phyloP scores from a whole-genome alignment of 139 green algal genomes.

The Yamagishiella unicocca region DNA sequence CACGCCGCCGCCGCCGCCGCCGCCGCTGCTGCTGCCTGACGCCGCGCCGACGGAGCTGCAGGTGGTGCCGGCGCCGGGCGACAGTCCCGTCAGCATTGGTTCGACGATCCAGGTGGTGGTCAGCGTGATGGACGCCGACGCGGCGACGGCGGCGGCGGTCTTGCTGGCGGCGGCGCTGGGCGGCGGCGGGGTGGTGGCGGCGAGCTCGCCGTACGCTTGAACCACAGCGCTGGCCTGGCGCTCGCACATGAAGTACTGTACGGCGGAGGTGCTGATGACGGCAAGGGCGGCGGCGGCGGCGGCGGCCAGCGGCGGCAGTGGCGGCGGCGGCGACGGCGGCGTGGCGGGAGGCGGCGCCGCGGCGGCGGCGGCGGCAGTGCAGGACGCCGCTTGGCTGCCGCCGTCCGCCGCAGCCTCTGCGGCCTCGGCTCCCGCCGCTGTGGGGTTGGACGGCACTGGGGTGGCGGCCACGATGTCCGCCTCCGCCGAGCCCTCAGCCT shows the following conservation, averaged over 20 bases:
- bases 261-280: slow-evolving; percentile 1
- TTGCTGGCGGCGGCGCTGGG: background rate
- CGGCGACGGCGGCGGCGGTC: background rate
- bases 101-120: background rate
- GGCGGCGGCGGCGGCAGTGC: slow-evolving; percentile 1
- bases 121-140: background rate
- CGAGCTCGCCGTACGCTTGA: slow-evolving; percentile 26
- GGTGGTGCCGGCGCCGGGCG: too few relatives aligned
- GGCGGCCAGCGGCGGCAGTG: background rate
- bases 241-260: slow-evolving; percentile 37
- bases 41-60: too few relatives aligned
- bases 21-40: background rate
- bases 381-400: background rate
- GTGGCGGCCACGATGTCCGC: too few relatives aligned
- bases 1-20: background rate
- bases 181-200: background rate
- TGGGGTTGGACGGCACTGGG: background rate
- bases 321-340: background rate
- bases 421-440: background rate
- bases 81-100: background rate
- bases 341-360: background rate
- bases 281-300: slow-evolving; percentile 2
- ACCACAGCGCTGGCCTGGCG: slow-evolving; percentile 8
- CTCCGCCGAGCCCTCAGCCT: background rate
- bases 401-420: background rate